A percentile compares a stretch with the other conserved stretches of the same genome.
Evolutionary conservation across 805 yeast genomes (phyloP).

Genomic region (Zygotorulaspora florentina): DNA sequence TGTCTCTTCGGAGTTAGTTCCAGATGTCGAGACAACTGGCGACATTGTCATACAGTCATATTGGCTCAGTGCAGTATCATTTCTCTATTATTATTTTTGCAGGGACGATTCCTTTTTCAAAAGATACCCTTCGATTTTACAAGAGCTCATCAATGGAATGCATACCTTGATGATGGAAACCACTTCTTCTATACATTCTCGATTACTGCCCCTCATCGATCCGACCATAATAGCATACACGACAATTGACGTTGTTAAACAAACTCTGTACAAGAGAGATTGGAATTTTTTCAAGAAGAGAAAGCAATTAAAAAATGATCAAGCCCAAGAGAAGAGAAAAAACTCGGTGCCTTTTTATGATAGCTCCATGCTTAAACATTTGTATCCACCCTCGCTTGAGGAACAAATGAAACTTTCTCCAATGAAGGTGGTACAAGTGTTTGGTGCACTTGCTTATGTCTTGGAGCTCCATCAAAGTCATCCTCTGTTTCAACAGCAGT

Average conservation of each 20-base stretch:
- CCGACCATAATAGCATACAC: slow-evolving; percentile 70
- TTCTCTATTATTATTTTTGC: slow-evolving; percentile 69
- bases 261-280: slow-evolving; percentile 69
- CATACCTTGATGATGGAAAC: slow-evolving; percentile 64
- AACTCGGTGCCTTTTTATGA: slow-evolving; percentile 39
- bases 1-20: slow-evolving; percentile 29
- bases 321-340: slow-evolving; percentile 12
- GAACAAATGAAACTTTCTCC: slow-evolving; percentile 90
- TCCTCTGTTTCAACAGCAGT: slow-evolving; percentile 70
- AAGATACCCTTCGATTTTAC: slow-evolving; percentile 54
- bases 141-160: slow-evolving; percentile 50
- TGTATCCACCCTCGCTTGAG: slow-evolving; percentile 79
- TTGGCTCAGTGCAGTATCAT: slow-evolving; percentile 81
- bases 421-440: slow-evolving; percentile 71
- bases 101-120: slow-evolving; percentile 59
- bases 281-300: slow-evolving; percentile 55
- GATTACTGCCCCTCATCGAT: slow-evolving; percentile 54
- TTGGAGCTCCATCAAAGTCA: slow-evolving; percentile 77
- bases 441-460: slow-evolving; percentile 85
- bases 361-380: slow-evolving; percentile 68
- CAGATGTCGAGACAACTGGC: slow-evolving; percentile 33
- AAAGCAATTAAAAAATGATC: slow-evolving; percentile 27
- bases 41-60: slow-evolving; percentile 73
- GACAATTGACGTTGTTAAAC: slow-evolving; percentile 76
- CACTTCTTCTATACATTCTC: slow-evolving; percentile 59